These are phyloP conservation scores for Cladophialophora yegresii DNA, from an alignment of 2,329 filamentous ascomycete genomes.

Conservation along the genomic window DNA sequence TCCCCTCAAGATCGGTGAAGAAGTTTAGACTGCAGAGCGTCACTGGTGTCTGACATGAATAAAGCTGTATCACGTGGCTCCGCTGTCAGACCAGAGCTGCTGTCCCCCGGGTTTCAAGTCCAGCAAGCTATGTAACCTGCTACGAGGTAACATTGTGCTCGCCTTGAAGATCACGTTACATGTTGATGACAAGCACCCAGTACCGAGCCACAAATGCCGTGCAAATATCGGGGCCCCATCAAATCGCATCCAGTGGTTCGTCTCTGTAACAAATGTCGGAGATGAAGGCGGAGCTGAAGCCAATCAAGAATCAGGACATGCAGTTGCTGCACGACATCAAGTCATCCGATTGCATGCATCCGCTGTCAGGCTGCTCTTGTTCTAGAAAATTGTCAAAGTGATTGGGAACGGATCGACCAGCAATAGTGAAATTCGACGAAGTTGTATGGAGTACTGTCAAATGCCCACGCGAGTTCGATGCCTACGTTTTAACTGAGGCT, in stretches of 20 bases:
- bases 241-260: neutral
- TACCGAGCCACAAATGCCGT: neutral
- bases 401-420: neutral
- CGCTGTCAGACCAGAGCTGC: neutral
- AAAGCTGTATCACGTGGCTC: neutral
- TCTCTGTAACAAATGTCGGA: neutral
- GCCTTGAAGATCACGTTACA: neutral
- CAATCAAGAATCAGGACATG: neutral
- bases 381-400: constrained; percentile 1
- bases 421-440: neutral
- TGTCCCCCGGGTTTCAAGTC: neutral
- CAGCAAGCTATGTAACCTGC: neutral
- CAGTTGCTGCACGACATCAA: neutral
- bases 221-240: neutral
- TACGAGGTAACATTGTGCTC: neutral
- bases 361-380: neutral
- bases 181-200: neutral
- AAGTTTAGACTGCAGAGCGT: neutral
- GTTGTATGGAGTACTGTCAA: neutral
- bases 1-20: neutral
- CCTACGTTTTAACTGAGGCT: neutral
- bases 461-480: neutral
- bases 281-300: neutral
- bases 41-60: neutral
- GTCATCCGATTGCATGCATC: neutral